Evolutionary conservation across 768 basidiomycete species (phyloP).

Genomic region (Macrolepiota dolichaula): DNA sequence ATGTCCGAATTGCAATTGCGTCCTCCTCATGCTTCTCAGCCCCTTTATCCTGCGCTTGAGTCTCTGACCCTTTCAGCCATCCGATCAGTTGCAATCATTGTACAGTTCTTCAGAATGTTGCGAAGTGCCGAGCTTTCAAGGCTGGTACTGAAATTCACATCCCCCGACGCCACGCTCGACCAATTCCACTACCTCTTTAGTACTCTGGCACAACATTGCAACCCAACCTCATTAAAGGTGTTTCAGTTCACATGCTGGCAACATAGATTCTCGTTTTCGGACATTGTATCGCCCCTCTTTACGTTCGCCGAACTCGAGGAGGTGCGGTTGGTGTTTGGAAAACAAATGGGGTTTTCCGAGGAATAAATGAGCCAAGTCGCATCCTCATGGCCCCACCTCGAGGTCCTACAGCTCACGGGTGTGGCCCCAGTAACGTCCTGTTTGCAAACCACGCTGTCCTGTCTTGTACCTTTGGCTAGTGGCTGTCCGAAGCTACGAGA

Average conservation of each 20-base stretch:
- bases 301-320: not conserved
- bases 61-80: not conserved
- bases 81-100: not conserved
- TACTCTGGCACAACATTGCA: not conserved
- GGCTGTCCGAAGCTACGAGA: not conserved
- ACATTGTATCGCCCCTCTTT: not conserved
- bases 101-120: not conserved
- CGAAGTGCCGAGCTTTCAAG: not conserved
- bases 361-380: not conserved
- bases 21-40: not conserved
- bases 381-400: not conserved
- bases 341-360: not conserved
- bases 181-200: not conserved
- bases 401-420: not conserved
- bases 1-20: not conserved
- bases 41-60: not conserved
- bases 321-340: not conserved
- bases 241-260: not conserved
- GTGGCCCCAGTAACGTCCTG: not conserved
- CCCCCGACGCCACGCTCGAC: not conserved
- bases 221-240: not conserved
- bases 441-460: not conserved
- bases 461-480: not conserved
- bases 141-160: not conserved
- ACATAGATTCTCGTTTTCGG: not conserved